Evolutionary conservation across 1,284 basidiomycete species (phyloP).

Genomic region (Leccinum subfulvum): DNA sequence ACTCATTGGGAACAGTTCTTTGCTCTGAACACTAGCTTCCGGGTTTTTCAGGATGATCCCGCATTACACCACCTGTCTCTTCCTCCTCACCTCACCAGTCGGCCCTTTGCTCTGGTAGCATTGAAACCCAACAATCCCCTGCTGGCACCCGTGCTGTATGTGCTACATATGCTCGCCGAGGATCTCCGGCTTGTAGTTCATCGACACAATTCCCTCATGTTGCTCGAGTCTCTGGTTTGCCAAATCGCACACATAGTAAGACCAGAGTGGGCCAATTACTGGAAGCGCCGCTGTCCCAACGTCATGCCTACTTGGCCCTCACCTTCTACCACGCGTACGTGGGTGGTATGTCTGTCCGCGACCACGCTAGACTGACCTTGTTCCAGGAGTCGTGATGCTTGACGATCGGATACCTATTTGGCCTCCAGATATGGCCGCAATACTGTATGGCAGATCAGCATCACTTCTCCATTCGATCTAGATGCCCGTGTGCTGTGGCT

Average conservation of each 20-base stretch:
- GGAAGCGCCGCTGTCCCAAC: conserved; percentile 73
- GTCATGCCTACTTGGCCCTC: conserved; percentile 57
- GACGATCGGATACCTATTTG: conserved; percentile 69
- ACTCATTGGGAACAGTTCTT: conserved; percentile 29
- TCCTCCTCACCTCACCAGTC: conserved; percentile 36
- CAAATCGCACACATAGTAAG: conserved; percentile 65
- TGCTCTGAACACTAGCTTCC: conserved; percentile 42
- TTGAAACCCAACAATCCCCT: conserved; percentile 38
- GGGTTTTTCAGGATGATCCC: conserved; percentile 57
- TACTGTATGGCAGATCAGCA: conserved; percentile 63
- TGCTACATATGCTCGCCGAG: conserved; percentile 78
- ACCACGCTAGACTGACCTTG: conserved; percentile 8
- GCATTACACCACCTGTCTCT: conserved; percentile 46
- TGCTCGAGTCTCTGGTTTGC: conserved; percentile 64
- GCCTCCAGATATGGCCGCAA: conserved; percentile 65
- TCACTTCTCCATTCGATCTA: no score
- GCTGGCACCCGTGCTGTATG: conserved; percentile 58
- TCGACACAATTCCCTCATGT: conserved; percentile 53
- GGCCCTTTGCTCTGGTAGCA: conserved; percentile 22
- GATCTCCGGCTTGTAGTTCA: conserved; percentile 57
- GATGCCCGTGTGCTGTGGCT: no score
- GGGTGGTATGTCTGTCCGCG: not conserved
- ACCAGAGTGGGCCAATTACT: conserved; percentile 86
- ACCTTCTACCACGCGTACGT: conserved; percentile 44
- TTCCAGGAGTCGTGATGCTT: conserved; percentile 43